A percentile compares a stretch with the other conserved stretches of the same genome.
Conservation (phyloP, 2,329 filamentous ascomycete genomes). For the Fusarium acutatum region DNA sequence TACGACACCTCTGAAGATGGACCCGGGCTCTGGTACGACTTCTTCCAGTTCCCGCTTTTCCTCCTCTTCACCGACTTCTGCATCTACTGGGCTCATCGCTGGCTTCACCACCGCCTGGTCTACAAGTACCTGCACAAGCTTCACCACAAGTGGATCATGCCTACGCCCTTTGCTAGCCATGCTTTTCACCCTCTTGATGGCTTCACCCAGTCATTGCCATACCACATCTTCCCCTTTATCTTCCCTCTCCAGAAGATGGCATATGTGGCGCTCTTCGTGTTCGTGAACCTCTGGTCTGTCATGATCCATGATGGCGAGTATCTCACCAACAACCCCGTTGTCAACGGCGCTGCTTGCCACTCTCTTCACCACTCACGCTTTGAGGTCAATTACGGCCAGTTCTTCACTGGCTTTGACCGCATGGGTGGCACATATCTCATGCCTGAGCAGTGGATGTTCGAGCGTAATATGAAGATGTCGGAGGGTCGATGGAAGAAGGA, state of each 20-base stretch:
- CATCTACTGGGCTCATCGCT: conserved; percentile 93
- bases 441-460: conserved; percentile 86
- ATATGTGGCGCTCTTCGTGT: conserved; percentile 85
- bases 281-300: conserved; percentile 97
- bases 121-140: conserved; percentile 96
- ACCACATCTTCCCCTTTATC: conserved; percentile 92
- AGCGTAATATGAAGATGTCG: conserved; percentile 85
- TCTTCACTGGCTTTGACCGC: conserved; percentile 91
- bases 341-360: conserved; percentile 96
- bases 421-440: conserved; percentile 86
- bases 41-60: conserved; percentile 87
- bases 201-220: conserved; percentile 86
- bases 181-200: conserved; percentile 96
- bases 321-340: conserved; percentile 85
- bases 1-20: conserved; percentile 83
- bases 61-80: conserved; percentile 86
- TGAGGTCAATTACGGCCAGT: conserved; percentile 86
- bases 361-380: conserved; percentile 71
- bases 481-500: conserved; percentile 82
- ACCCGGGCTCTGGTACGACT: conserved; percentile 80
- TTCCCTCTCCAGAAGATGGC: conserved; percentile 93
- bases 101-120: conserved; percentile 76
- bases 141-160: conserved; percentile 99
- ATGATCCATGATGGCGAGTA: conserved; percentile 97
- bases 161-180: conserved; percentile 89